A percentile compares a stretch with the other conserved stretches of the same genome.
Evolutionary conservation across 2,329 filamentous ascomycete genomes (phyloP).

Genomic region (Trichoderma atroviride): DNA sequence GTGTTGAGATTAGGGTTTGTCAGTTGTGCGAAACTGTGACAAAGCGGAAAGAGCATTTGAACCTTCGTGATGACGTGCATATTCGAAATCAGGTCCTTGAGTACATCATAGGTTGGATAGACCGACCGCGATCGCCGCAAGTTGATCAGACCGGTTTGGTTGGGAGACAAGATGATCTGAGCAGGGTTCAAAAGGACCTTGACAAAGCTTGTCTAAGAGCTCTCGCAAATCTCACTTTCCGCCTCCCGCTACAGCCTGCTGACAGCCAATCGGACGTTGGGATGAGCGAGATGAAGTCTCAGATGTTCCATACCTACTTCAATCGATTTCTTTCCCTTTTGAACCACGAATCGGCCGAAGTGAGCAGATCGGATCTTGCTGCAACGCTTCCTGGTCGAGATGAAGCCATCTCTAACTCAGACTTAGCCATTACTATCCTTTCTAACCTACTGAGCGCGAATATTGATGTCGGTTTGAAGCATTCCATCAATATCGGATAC

Average conservation of each 20-base stretch:
- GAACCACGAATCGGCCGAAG: constrained; percentile 58
- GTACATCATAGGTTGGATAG: constrained; percentile 70
- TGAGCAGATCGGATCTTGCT: constrained; percentile 34
- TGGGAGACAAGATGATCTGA: constrained; percentile 58
- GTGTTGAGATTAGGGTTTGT: constrained; percentile 71
- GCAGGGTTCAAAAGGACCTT: constrained; percentile 64
- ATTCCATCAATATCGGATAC: constrained; percentile 70
- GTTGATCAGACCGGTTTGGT: constrained; percentile 46
- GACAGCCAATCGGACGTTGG: constrained; percentile 68
- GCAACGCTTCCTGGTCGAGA: constrained; percentile 50
- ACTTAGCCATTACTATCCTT: constrained; percentile 67
- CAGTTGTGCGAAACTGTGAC: constrained; percentile 67
- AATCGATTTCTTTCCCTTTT: constrained; percentile 68
- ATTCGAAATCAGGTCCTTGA: constrained; percentile 70
- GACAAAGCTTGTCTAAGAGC: constrained; percentile 67
- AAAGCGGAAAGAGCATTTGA: constrained; percentile 68
- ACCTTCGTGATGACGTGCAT: constrained; percentile 68
- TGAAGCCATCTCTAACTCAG: constrained; percentile 58
- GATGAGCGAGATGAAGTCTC: constrained; percentile 68
- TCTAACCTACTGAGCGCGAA: constrained; percentile 72
- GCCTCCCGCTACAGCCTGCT: constrained; percentile 65
- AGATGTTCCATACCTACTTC: constrained; percentile 74
- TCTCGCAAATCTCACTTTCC: constrained; percentile 67
- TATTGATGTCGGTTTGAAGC: constrained; percentile 71
- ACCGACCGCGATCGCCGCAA: constrained; percentile 58